Evolutionary conservation across 768 basidiomycete species (phyloP).

Genomic region (Collybia sp.): DNA sequence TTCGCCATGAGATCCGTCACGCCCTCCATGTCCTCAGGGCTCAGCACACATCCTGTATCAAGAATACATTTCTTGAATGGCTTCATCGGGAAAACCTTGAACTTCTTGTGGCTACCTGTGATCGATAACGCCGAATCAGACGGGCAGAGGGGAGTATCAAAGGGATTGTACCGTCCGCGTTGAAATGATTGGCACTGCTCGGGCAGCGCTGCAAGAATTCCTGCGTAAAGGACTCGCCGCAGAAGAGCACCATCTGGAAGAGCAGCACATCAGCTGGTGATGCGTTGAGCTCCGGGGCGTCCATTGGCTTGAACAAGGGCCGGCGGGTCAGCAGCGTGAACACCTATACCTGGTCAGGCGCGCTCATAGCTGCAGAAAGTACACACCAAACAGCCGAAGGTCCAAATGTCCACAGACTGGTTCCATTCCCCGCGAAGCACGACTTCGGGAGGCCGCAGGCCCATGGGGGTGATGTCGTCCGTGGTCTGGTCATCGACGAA

Average conservation of each 20-base stretch:
- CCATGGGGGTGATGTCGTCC: conserved; percentile 15
- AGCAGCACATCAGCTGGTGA: conserved; percentile 2
- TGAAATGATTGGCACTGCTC: conserved; percentile 7
- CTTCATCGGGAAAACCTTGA: too few species aligned
- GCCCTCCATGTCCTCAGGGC: conserved; percentile 9
- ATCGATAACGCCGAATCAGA: too few species aligned
- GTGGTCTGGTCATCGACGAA: too few species aligned
- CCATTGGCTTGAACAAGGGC: conserved; percentile 8
- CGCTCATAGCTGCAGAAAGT: background rate
- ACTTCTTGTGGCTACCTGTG: background rate
- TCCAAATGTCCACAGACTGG: conserved; percentile 23
- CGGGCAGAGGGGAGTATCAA: background rate
- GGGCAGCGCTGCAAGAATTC: conserved; percentile 5
- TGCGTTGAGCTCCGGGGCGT: background rate
- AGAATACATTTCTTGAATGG: too few species aligned
- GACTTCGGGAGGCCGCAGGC: conserved; percentile 22
- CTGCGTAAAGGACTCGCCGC: conserved; percentile 8
- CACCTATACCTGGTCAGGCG: conserved; percentile 5
- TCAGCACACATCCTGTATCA: background rate
- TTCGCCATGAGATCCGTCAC: conserved; percentile 12
- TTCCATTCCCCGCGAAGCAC: conserved; percentile 21
- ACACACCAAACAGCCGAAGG: conserved; percentile 23
- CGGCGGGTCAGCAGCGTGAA: conserved; percentile 12
- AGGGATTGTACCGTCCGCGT: conserved; percentile 5
- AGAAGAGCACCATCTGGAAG: conserved; percentile 12